Conservation (phyloP, 345 rosid genomes). For the Streptanthus diversifolius region DNA sequence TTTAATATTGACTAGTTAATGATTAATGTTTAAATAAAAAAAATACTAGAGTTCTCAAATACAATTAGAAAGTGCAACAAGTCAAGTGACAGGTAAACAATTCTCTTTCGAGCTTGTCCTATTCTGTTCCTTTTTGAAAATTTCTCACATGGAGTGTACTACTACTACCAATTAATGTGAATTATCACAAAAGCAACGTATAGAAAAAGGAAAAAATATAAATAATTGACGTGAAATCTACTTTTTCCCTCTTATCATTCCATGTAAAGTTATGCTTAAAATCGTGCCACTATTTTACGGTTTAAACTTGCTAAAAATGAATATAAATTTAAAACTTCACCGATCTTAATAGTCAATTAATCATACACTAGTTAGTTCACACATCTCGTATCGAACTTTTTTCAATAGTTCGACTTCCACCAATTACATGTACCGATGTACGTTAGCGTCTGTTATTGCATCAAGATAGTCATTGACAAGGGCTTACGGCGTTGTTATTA, state of each 20-base stretch:
- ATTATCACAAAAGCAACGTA: constrained; percentile 32
- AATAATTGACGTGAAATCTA: constrained; percentile 27
- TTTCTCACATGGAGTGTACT: constrained; percentile 36
- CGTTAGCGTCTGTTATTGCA: neutral
- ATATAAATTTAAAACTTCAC: neutral
- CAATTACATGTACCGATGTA: neutral
- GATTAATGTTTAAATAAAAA: neutral
- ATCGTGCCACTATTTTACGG: constrained; percentile 2
- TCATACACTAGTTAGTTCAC: neutral
- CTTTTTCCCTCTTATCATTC: constrained; percentile 25
- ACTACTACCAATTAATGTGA: constrained; percentile 29
- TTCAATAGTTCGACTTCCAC: neutral
- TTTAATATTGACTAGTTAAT: neutral
- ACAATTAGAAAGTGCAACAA: constrained; percentile 26
- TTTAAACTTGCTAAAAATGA: constrained; percentile 3
- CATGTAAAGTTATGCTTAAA: constrained; percentile 26
- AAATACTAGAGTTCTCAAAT: constrained; percentile 17
- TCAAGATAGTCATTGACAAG: neutral
- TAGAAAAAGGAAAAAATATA: neutral
- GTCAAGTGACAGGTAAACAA: constrained; percentile 38
- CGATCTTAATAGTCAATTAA: neutral
- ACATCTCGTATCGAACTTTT: constrained; percentile 9
- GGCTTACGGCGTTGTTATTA: too few species aligned
- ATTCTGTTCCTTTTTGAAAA: constrained; percentile 29
- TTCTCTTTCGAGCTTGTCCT: constrained; percentile 49